Evolutionary conservation across 805 yeast genomes (phyloP).

Genomic region (Kodamaea neixiangensis): DNA sequence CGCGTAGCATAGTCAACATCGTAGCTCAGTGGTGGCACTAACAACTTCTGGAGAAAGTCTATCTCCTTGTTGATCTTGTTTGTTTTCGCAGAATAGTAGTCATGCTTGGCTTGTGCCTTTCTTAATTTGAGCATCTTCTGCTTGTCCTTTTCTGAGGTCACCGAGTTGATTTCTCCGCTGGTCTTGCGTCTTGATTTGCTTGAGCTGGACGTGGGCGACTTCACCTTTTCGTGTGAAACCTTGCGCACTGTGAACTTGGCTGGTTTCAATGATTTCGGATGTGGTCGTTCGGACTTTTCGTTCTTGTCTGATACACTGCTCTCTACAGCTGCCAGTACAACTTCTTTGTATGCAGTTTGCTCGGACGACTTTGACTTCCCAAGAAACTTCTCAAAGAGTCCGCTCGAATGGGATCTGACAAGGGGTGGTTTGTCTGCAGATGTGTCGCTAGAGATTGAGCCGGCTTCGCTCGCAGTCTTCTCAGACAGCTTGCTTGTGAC

Average conservation of each 20-base stretch:
- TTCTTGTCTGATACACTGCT: not conserved
- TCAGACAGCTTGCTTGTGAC: not conserved
- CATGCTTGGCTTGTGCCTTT: constrained; percentile 36
- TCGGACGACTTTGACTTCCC: not conserved
- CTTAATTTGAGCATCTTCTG: constrained; percentile 13
- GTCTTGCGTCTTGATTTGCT: constrained; percentile 3
- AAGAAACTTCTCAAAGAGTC: not conserved
- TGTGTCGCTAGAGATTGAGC: not conserved
- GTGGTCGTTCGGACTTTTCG: not conserved
- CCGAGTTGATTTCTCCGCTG: not conserved
- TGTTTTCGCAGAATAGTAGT: constrained; percentile 31
- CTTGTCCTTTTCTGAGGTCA: constrained; percentile 3
- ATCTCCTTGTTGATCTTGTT: constrained; percentile 43
- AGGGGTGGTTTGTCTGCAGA: not conserved
- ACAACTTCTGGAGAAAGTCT: constrained; percentile 35
- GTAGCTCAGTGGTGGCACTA: constrained; percentile 44
- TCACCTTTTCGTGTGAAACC: constrained; percentile 30
- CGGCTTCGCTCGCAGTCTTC: not conserved
- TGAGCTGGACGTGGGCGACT: constrained; percentile 8
- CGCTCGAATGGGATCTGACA: not conserved
- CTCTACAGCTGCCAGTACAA: not conserved
- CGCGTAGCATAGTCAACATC: constrained; percentile 45
- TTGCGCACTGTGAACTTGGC: constrained; percentile 36
- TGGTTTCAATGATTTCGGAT: constrained; percentile 24
- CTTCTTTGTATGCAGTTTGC: not conserved